These are phyloP conservation scores for Calonectria pteridis DNA, from an alignment of 2,329 filamentous ascomycete genomes.

Conservation along the genomic window DNA sequence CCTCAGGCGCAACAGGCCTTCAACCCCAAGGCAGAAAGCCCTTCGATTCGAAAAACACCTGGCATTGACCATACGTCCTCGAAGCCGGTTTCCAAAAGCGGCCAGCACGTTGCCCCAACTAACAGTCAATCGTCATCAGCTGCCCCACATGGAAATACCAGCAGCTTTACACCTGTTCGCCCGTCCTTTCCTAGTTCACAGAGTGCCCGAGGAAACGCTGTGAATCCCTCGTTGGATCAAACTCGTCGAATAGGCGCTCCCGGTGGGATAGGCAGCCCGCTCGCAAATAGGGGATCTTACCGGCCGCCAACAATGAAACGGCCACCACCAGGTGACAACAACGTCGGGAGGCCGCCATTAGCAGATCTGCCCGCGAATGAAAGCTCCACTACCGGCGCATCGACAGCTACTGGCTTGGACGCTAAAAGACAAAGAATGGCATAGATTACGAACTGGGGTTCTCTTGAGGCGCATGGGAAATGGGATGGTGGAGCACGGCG, in stretches of 20 bases:
- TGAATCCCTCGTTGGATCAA: slow-evolving; percentile 67
- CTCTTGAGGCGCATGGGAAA: slow-evolving; percentile 10
- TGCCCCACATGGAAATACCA: slow-evolving; percentile 38
- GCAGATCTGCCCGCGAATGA: slow-evolving; percentile 65
- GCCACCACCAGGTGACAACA: slow-evolving; percentile 51
- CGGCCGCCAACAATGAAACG: slow-evolving; percentile 71
- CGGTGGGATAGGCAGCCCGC: slow-evolving; percentile 64
- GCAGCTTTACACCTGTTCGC: slow-evolving; percentile 48
- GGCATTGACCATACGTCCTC: slow-evolving; percentile 87
- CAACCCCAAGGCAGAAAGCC: slow-evolving; percentile 81
- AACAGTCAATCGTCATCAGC: slow-evolving; percentile 42
- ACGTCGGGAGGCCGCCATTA: slow-evolving; percentile 56
- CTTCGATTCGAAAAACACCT: slow-evolving; percentile 89
- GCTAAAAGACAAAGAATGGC: slow-evolving; percentile 65
- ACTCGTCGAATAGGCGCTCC: slow-evolving; percentile 71
- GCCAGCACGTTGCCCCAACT: slow-evolving; percentile 64
- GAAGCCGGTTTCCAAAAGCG: slow-evolving; percentile 74
- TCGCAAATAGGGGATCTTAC: slow-evolving; percentile 70
- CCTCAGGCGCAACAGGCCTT: slow-evolving; percentile 68
- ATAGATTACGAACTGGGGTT: slow-evolving; percentile 36
- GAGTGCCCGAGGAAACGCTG: slow-evolving; percentile 54
- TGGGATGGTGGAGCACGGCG: slow-evolving; percentile 32
- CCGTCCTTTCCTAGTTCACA: slow-evolving; percentile 44
- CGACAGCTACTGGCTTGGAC: slow-evolving; percentile 52
- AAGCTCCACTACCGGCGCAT: slow-evolving; percentile 35